These are phyloP conservation scores for Whalleya microplaca DNA, from an alignment of 2,329 filamentous ascomycete genomes.

Conservation along the genomic window DNA sequence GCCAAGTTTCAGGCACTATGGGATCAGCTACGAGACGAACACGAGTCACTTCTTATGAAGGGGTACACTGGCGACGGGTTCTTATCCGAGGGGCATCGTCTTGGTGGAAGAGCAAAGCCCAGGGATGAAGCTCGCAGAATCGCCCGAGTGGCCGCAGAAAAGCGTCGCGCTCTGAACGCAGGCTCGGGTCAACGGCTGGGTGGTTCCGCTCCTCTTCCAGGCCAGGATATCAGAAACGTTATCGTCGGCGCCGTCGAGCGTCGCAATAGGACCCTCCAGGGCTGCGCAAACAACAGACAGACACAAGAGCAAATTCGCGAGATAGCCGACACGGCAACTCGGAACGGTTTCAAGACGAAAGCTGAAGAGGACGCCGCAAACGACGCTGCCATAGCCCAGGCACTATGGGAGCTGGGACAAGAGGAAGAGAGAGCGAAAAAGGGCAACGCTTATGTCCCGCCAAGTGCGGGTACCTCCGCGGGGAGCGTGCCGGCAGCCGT, in stretches of 20 bases:
- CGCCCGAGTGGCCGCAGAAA: constrained; percentile 75
- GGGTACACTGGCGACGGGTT: constrained; percentile 93
- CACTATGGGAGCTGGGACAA: constrained; percentile 83
- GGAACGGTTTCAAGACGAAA: constrained; percentile 78
- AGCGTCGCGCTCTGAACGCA: constrained; percentile 59
- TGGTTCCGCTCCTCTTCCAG: constrained; percentile 56
- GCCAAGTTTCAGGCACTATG: constrained; percentile 81
- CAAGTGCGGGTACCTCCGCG: constrained; percentile 53
- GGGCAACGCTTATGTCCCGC: constrained; percentile 55
- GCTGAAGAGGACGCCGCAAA: constrained; percentile 90
- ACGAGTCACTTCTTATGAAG: constrained; percentile 73
- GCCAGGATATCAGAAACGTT: constrained; percentile 70
- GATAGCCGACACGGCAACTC: constrained; percentile 65
- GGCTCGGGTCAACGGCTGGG: constrained; percentile 76
- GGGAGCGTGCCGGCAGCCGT: constrained; percentile 42
- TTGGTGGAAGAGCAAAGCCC: constrained; percentile 72
- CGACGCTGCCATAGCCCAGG: constrained; percentile 82
- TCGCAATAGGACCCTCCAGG: constrained; percentile 67
- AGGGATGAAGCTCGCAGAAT: constrained; percentile 74
- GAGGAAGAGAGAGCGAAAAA: constrained; percentile 68
- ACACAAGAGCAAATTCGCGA: constrained; percentile 68
- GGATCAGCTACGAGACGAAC: constrained; percentile 87
- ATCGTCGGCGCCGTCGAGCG: constrained; percentile 74
- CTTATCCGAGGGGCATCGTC: constrained; percentile 71
- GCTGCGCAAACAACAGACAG: constrained; percentile 75